phyloP scores from a whole-genome alignment of 345 rosid species.

The Dimocarpus longan region DNA sequence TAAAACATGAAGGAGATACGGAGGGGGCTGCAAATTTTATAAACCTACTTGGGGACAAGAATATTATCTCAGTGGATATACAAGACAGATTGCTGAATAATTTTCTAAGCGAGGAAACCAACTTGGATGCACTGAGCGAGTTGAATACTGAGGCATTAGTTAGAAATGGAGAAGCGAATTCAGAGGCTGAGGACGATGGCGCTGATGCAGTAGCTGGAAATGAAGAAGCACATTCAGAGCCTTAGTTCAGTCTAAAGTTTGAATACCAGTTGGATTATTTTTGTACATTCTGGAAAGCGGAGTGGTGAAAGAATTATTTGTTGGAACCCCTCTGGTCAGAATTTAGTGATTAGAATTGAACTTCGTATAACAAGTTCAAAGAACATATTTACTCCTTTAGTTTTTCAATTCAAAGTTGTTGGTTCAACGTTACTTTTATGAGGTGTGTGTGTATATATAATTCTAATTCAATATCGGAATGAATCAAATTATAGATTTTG shows the following conservation, averaged over 20 bases:
- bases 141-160: neutral
- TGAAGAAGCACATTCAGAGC: conserved; percentile 5
- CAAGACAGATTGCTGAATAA: conserved; percentile 26
- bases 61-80: conserved; percentile 23
- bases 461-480: too few species aligned
- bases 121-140: neutral
- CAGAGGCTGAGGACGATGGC: too few species aligned
- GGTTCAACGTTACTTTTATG: too few species aligned
- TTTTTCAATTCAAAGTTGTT: too few species aligned
- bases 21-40: conserved; percentile 31
- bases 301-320: too few species aligned
- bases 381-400: too few species aligned
- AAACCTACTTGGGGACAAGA: conserved; percentile 19
- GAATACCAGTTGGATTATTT: neutral
- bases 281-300: neutral
- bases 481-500: too few species aligned
- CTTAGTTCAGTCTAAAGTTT: neutral
- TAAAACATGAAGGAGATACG: conserved; percentile 11
- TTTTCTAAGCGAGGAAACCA: neutral
- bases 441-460: too few species aligned
- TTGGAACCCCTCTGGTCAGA: too few species aligned
- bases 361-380: too few species aligned
- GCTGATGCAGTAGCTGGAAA: too few species aligned
- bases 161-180: neutral
- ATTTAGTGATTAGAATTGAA: too few species aligned